Base-by-base conservation (phyloP, 306 rosid genomes). In the Begonia loranthoides region DNA sequence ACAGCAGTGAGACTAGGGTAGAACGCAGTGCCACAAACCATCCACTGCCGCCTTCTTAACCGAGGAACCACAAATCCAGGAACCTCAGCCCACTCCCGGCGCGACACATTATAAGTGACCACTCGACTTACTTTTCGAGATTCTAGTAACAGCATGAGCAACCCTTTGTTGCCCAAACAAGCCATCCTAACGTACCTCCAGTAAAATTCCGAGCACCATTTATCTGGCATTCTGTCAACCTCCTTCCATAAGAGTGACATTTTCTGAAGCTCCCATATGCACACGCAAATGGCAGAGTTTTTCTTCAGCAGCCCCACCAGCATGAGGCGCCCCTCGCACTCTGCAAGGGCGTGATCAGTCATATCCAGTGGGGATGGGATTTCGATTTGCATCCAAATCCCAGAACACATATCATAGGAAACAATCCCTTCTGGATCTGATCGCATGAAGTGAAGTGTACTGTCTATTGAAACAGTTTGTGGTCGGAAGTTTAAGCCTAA, bases 181-280 rank as follows among this genome's bases (percentile, higher is more conserved):
- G 73, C 79, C 96, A 88, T 88, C 58, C n/a, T n/a, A n/a, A n/a
- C n/a, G n/a, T n/a, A n/a, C n/a, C n/a, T n/a, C n/a, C 94, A 94
- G 51, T 88, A 84, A 65, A 81, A 88, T 64, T 88, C 96, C 76
- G 84, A 84, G 96, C 96, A 88, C 96, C 92, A 81, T 60, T 60
- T 50, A 61, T 81, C 84, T 84, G 96, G 96, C 96, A 88, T 88
- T 88, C 96, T 88, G 94, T 88, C 96, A 68, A 88, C 96, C 96
- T 88, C 96, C 93, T 84, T 88, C 96, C 96, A 88, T 68, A 88
- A 79, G 68, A 84, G 82, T 13, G 84, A 84, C 94, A 88, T 88
- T 69, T 73, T 81, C 86, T 88, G 94, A 61, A 84, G 93, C 88
- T 88, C 96, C 96, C 94, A 88, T 68, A 84, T 73, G 76, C 94